Percentiles rank a stretch among this genome's conserved stretches.
Evolutionary conservation across 768 basidiomycete genomes (phyloP).

Genomic region (Rhodosporidiobolus odoratus): DNA sequence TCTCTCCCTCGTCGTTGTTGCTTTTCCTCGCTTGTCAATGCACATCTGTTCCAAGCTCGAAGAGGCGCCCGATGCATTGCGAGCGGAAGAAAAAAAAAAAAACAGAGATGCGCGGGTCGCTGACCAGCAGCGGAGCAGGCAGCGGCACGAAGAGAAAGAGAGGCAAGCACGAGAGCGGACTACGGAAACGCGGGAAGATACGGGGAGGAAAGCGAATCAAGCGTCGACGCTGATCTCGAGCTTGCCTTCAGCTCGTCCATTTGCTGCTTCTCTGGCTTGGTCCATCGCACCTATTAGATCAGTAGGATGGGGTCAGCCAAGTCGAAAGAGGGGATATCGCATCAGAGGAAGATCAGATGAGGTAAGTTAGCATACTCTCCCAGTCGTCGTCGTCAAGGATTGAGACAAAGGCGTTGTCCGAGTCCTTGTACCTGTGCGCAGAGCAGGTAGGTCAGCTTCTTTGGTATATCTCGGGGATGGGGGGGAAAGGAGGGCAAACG

Average conservation of each 20-base stretch:
- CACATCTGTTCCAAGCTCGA: no score
- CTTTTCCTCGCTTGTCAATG: no score
- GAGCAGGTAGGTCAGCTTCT: background rate
- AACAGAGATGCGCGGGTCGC: no score
- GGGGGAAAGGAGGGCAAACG: background rate
- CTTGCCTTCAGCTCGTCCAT: slow-evolving; percentile 24
- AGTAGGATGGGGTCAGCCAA: background rate
- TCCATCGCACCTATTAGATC: slow-evolving; percentile 25
- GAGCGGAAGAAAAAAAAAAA: no score
- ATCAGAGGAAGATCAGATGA: background rate
- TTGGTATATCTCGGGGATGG: background rate
- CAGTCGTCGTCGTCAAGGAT: slow-evolving; percentile 39
- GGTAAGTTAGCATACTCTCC: slow-evolving; percentile 34
- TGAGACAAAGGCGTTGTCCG: slow-evolving; percentile 32
- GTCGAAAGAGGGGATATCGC: background rate
- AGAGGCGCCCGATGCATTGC: no score
- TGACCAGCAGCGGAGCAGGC: no score
- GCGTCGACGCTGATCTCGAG: slow-evolving; percentile 36
- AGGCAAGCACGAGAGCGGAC: no score
- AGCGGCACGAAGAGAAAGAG: no score
- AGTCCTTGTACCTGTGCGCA: slow-evolving; percentile 29
- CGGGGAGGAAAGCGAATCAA: background rate
- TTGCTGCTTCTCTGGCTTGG: slow-evolving; percentile 23
- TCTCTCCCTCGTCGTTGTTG: background rate
- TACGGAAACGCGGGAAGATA: background rate